These are phyloP conservation scores for Tulasnella sp. DNA, from an alignment of 768 basidiomycete genomes.

Conservation along the genomic window DNA sequence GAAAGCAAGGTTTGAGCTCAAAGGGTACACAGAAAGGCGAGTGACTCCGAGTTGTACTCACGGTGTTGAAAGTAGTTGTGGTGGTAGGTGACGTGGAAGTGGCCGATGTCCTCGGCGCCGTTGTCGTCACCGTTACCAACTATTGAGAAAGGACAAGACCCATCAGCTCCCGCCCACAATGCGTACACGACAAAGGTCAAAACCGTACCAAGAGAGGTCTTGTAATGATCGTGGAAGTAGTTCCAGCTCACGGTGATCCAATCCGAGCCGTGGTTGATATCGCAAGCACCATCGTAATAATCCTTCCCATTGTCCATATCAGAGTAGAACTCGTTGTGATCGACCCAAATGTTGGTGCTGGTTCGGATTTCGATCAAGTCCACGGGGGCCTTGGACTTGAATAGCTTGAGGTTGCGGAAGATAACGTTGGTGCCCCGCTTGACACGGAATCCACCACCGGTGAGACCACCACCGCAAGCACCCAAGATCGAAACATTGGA, in stretches of 20 bases:
- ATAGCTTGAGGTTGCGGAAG: conserved; percentile 8
- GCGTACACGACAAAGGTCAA: neutral
- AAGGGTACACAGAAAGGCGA: too few relatives aligned
- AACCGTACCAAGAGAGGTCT: conserved; percentile 38
- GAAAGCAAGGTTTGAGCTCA: too few relatives aligned
- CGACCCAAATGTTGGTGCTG: neutral
- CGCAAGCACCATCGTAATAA: conserved; percentile 44
- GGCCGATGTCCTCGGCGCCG: conserved; percentile 28
- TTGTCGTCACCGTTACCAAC: conserved; percentile 36
- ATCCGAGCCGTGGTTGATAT: conserved; percentile 45
- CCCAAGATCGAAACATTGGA: neutral
- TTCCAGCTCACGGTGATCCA: conserved; percentile 30
- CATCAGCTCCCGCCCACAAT: too few relatives aligned
- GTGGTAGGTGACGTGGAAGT: too few relatives aligned
- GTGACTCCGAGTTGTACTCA: too few relatives aligned
- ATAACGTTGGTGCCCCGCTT: neutral
- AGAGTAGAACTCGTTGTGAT: neutral
- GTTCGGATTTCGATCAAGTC: conserved; percentile 1
- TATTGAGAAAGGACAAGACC: too few relatives aligned
- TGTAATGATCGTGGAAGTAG: conserved; percentile 40
- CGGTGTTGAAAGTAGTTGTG: neutral
- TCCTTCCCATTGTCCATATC: conserved; percentile 33
- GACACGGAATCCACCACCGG: neutral
- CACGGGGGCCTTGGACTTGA: neutral
- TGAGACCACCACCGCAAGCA: neutral